Conservation (phyloP, 169 alveolate species). For the Plasmodium blacklocki region DNA sequence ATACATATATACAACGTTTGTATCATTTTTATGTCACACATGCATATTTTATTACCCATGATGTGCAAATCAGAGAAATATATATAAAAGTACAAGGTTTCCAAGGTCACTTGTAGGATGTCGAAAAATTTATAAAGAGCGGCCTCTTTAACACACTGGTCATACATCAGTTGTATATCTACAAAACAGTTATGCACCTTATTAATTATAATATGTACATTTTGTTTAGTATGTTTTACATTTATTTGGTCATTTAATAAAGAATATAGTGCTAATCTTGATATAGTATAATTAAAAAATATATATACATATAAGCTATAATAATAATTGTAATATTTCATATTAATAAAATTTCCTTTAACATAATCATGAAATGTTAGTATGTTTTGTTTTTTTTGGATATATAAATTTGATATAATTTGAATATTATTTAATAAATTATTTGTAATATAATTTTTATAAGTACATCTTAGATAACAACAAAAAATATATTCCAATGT, state of each 20-base stretch:
- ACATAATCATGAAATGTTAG: slow-evolving; percentile 9
- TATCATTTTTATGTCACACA: background rate
- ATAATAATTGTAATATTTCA: background rate
- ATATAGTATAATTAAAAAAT: slow-evolving; percentile 45
- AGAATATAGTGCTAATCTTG: slow-evolving; percentile 36
- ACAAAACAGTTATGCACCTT: slow-evolving; percentile 10
- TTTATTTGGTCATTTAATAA: slow-evolving; percentile 20
- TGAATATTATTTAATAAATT: slow-evolving; percentile 3
- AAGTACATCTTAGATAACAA: slow-evolving; percentile 18
- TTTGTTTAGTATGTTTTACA: background rate
- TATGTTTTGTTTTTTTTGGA: slow-evolving; percentile 22
- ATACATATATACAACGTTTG: background rate
- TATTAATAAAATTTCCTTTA: background rate
- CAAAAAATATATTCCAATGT: slow-evolving; percentile 58
- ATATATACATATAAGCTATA: slow-evolving; percentile 17
- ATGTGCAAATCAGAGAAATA: slow-evolving; percentile 26
- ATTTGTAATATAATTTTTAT: slow-evolving; percentile 31
- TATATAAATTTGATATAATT: slow-evolving; percentile 15
- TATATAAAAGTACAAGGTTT: slow-evolving; percentile 26
- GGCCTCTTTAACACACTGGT: background rate
- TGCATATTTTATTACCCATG: slow-evolving; percentile 6
- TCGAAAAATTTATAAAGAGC: slow-evolving; percentile 12
- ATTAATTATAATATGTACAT: background rate
- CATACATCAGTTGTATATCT: slow-evolving; percentile 18
- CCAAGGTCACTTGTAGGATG: slow-evolving; percentile 13